These are phyloP conservation scores for Lentinus polychrous DNA, from an alignment of 1,284 basidiomycete genomes.

Conservation along the genomic window DNA sequence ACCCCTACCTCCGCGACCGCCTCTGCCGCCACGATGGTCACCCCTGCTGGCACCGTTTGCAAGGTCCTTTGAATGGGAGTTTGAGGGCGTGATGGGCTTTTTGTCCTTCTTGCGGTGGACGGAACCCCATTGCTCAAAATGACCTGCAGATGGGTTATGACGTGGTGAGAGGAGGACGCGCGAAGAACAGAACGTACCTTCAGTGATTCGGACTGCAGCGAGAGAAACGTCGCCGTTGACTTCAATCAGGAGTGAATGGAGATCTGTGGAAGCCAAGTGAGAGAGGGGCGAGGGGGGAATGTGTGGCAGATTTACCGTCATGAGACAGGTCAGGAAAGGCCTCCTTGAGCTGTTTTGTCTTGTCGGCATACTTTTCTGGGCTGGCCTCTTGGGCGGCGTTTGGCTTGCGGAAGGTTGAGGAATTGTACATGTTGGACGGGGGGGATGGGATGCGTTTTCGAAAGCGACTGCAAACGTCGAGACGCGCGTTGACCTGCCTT, in stretches of 20 bases:
- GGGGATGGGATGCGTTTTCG: slow-evolving; percentile 13
- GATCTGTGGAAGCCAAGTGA: slow-evolving; percentile 41
- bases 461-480: slow-evolving; percentile 13
- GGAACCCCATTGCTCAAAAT: slow-evolving; percentile 78
- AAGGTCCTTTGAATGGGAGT: slow-evolving; percentile 42
- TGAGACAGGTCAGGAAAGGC: slow-evolving; percentile 73
- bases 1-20: slow-evolving; percentile 59
- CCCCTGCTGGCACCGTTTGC: slow-evolving; percentile 36
- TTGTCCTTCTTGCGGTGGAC: slow-evolving; percentile 88
- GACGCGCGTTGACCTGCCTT: too few species aligned
- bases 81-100: slow-evolving; percentile 36
- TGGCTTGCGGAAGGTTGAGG: slow-evolving; percentile 26
- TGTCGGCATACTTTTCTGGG: slow-evolving; percentile 38
- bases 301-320: slow-evolving; percentile 47
- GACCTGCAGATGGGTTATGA: slow-evolving; percentile 39
- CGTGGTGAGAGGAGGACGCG: slow-evolving; percentile 9
- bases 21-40: slow-evolving; percentile 57
- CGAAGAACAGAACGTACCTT: slow-evolving; percentile 46
- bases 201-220: slow-evolving; percentile 72
- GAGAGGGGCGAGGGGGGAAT: slow-evolving; percentile 10
- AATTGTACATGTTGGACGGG: slow-evolving; percentile 28
- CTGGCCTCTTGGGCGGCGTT: slow-evolving; percentile 20
- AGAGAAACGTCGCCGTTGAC: slow-evolving; percentile 68
- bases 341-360: slow-evolving; percentile 65
- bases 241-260: slow-evolving; percentile 70